Conservation (phyloP, 2,329 filamentous ascomycete genomes). For the Cladosporium sp. region DNA sequence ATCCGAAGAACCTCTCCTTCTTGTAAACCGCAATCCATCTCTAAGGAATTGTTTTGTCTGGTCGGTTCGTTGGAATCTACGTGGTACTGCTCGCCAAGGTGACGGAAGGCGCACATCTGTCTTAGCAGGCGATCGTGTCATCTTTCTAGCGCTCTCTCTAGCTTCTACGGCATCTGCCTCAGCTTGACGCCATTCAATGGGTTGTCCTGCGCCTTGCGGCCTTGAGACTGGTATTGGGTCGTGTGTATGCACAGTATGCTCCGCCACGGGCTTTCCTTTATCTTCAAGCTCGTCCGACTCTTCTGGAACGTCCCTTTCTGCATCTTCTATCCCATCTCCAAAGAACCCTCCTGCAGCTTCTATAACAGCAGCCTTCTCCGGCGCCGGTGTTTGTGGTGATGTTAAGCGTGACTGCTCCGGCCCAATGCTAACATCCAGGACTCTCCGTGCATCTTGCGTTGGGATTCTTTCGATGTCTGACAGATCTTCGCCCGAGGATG, state of each 20-base stretch:
- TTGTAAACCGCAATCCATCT: conserved; percentile 35
- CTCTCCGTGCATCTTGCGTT: conserved; percentile 38
- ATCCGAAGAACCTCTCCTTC: conserved; percentile 38
- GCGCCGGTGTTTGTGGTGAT: conserved; percentile 54
- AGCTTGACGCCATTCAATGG: not conserved
- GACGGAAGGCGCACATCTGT: conserved; percentile 35
- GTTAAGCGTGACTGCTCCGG: conserved; percentile 53
- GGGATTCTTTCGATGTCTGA: conserved; percentile 26
- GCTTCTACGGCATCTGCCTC: not conserved
- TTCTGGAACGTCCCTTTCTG: conserved; percentile 3
- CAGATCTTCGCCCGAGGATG: conserved; percentile 43
- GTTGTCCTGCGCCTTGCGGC: not conserved
- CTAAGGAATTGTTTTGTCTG: conserved; percentile 35
- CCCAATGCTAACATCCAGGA: conserved; percentile 58
- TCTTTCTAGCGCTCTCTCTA: not conserved
- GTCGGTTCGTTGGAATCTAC: conserved; percentile 32
- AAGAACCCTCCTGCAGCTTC: conserved; percentile 49
- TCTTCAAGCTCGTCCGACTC: conserved; percentile 14
- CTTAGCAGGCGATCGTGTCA: conserved; percentile 2
- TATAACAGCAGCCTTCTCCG: conserved; percentile 56
- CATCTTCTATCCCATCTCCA: conserved; percentile 19
- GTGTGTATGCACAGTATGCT: not conserved
- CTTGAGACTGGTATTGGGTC: not conserved
- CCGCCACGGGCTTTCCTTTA: conserved; percentile 1
- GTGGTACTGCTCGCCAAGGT: conserved; percentile 41